phyloP scores from a whole-genome alignment of 176 grass and related monocot genomes.

The Carex parvula region DNA sequence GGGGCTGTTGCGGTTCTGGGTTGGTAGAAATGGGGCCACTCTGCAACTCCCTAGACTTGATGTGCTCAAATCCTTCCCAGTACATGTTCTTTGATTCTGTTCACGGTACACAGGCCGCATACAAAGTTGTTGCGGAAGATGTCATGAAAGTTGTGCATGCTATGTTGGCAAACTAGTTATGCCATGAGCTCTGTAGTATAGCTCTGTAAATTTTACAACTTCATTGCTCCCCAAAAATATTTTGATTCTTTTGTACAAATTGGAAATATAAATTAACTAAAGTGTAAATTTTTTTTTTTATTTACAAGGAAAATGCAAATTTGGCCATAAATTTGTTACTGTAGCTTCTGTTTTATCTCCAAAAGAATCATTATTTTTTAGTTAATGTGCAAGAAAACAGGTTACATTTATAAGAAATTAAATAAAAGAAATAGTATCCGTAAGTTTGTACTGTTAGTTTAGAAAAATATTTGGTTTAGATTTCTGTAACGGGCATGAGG shows the following conservation, averaged over 20 bases:
- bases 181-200: background rate
- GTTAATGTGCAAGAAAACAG: background rate
- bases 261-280: background rate
- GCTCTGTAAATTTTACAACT: background rate
- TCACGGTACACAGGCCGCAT: background rate
- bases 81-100: constrained; percentile 7
- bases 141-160: background rate
- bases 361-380: background rate
- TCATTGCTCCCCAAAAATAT: background rate
- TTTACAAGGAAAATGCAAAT: background rate
- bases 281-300: background rate
- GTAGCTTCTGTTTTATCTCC: background rate
- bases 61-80: background rate
- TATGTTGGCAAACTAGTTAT: background rate
- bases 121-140: background rate
- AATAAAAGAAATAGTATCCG: background rate
- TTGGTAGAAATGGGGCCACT: background rate
- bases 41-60: background rate
- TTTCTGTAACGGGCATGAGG: background rate
- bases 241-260: background rate
- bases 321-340: background rate
- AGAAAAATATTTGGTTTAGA: background rate
- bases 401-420: background rate
- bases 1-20: background rate
- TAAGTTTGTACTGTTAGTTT: background rate